phyloP scores from a whole-genome alignment of 2,329 filamentous ascomycete genomes.

The Raffaelea ambrosiae region DNA sequence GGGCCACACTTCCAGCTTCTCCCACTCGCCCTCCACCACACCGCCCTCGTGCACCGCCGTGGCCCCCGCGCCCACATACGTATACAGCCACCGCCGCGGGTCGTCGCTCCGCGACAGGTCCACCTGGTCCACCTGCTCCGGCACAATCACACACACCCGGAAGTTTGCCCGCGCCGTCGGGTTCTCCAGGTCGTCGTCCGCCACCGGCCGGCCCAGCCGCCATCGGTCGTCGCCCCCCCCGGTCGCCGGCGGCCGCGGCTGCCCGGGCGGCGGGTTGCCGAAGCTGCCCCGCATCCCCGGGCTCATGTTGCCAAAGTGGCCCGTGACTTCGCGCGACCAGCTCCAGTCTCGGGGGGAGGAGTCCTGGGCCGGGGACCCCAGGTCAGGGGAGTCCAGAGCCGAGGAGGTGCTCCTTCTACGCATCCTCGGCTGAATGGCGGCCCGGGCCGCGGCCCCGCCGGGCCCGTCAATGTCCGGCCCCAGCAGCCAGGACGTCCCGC shows the following conservation, averaged over 20 bases:
- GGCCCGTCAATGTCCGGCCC: conserved; percentile 50
- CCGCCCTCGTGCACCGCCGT: conserved; percentile 19
- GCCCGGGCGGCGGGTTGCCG: conserved; percentile 62
- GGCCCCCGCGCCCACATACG: conserved; percentile 35
- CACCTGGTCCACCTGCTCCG: conserved; percentile 66
- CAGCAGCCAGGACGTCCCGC: conserved; percentile 68
- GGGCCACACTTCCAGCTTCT: conserved; percentile 62
- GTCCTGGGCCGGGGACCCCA: conserved; percentile 13
- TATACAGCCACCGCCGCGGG: conserved; percentile 59
- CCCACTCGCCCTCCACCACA: conserved; percentile 49
- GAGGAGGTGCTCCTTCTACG: conserved; percentile 24
- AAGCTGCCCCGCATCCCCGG: conserved; percentile 73
- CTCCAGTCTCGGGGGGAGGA: conserved; percentile 45
- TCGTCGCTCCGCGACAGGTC: conserved; percentile 61
- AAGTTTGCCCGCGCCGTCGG: conserved; percentile 65
- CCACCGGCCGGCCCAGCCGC: conserved; percentile 58
- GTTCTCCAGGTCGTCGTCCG: conserved; percentile 61
- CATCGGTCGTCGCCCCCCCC: conserved; percentile 18
- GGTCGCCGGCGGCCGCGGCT: conserved; percentile 43
- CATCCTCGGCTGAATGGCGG: conserved; percentile 48
- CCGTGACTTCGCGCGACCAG: conserved; percentile 72
- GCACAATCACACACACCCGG: conserved; percentile 72
- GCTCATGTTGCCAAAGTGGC: conserved; percentile 81
- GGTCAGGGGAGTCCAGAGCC: too few relatives aligned
- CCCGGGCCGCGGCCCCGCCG: conserved; percentile 62